Base-by-base conservation (phyloP, 73 alveolate genomes). In the Paramecium sonneborni region DNA sequence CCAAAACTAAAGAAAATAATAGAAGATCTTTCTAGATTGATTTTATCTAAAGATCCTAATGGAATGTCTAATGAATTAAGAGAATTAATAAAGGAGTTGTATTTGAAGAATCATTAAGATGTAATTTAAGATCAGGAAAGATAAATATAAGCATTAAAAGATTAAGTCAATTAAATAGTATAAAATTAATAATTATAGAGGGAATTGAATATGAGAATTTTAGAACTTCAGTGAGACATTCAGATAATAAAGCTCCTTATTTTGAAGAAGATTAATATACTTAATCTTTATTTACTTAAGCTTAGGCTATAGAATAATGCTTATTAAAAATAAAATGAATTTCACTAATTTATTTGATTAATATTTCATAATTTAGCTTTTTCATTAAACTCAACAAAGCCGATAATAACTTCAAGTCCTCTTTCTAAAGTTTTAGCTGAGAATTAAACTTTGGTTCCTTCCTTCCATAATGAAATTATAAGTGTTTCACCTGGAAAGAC, bases 401-500 rank as follows among this genome's bases (percentile, higher is more conserved):
- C 99, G 18, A 67, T 92, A 18, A 92, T 62, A 24, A 93, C 88
- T 30, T 92, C 96, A 18, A 79, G 39, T 24, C 97, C 97, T 93
- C 99, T 92, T 70, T 96, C 99, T 70, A 92, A 84, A 18, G 99
- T 96, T 37, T 91, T 95, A 48, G 96, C 93, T 52, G 95, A 58
- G 94, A 96, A 96, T 76, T 86, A 32, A 41, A 96, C 92, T 67
- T 48, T 56, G 46, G 94, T 93, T 23, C 96, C 96, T 11, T 95
- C 97, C 85, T 95, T 94, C 98, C 98, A 96, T 88, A 96, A 57
- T 23, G 93, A 97, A 57, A 95, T 89, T 20, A 93, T 72, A 3
- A 94, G 24, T 8, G 99, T 96, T 70, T 96, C 99, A 32, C 99
- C 99, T 11, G 99, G 99, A 88, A 93, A 96, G 0, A 96, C 99